phyloP scores from a whole-genome alignment of 768 basidiomycete species.

The Leccinum uliginosum region DNA sequence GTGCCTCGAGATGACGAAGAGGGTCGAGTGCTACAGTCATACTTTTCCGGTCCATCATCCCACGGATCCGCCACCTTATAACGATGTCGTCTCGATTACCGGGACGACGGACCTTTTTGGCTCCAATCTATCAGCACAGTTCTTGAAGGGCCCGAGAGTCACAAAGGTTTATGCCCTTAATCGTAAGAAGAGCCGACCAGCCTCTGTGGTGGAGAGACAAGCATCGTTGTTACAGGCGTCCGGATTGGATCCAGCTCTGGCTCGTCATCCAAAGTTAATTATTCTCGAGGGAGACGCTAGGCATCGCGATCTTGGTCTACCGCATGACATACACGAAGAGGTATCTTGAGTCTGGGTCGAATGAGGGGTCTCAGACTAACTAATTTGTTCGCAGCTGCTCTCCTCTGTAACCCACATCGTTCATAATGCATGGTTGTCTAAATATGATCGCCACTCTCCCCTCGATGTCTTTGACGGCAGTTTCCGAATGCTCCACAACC shows the following conservation, averaged over 20 bases:
- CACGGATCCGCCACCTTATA: background rate
- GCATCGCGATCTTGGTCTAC: conserved; percentile 24
- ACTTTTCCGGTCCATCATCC: conserved; percentile 10
- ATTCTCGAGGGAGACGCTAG: conserved; percentile 31
- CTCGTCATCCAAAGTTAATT: conserved; percentile 28
- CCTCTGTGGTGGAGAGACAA: conserved; percentile 25
- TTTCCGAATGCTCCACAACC: conserved; percentile 21
- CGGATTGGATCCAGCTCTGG: conserved; percentile 28
- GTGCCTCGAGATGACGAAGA: conserved; percentile 14
- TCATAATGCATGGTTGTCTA: conserved; percentile 28
- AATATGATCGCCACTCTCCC: background rate
- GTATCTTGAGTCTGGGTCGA: conserved; percentile 3
- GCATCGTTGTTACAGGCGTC: conserved; percentile 22
- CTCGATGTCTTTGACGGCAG: conserved; percentile 10
- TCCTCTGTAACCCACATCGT: conserved; percentile 35
- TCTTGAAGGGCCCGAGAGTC: conserved; percentile 15
- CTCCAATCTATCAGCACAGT: conserved; percentile 22
- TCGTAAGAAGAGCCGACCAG: conserved; percentile 12
- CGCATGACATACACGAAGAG: conserved; percentile 23
- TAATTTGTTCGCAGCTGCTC: conserved; percentile 8
- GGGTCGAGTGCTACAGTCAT: background rate
- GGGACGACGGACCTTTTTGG: conserved; percentile 35
- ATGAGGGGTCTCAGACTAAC: background rate
- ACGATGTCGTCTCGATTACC: conserved; percentile 28
- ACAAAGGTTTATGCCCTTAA: conserved; percentile 30